Evolutionary conservation across 1,139 yeast genomes (phyloP).

Genomic region (Blastobotrys buckinghamii): DNA sequence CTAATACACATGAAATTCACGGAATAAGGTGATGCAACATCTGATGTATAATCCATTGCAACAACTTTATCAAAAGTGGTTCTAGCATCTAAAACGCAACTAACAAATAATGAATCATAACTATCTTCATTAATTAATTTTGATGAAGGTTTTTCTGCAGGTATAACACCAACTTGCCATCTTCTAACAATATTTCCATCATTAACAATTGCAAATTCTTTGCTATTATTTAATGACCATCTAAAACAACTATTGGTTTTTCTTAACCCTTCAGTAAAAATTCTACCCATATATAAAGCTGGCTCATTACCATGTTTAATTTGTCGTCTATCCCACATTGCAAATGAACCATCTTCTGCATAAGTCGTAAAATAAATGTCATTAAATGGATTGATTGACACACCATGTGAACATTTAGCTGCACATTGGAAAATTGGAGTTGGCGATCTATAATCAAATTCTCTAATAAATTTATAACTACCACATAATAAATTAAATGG

Average conservation of each 20-base stretch:
- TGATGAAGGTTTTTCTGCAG: slow-evolving; percentile 19
- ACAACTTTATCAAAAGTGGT: slow-evolving; percentile 78
- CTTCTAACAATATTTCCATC: slow-evolving; percentile 73
- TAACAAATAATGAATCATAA: slow-evolving; percentile 53
- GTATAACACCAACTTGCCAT: slow-evolving; percentile 71
- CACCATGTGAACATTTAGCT: slow-evolving; percentile 64
- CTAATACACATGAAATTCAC: slow-evolving; percentile 77
- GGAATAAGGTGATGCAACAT: slow-evolving; percentile 37
- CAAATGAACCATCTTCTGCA: slow-evolving; percentile 78
- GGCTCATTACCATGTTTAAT: slow-evolving; percentile 46
- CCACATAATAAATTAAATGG: slow-evolving; percentile 61
- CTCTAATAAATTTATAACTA: slow-evolving; percentile 70
- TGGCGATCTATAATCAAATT: slow-evolving; percentile 67
- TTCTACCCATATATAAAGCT: slow-evolving; percentile 56
- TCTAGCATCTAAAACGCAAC: slow-evolving; percentile 67
- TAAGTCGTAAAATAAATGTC: slow-evolving; percentile 63
- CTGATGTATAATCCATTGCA: slow-evolving; percentile 77
- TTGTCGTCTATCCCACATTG: slow-evolving; percentile 83
- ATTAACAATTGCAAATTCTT: slow-evolving; percentile 76
- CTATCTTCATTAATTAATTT: slow-evolving; percentile 6
- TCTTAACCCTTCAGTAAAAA: slow-evolving; percentile 47
- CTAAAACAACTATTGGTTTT: slow-evolving; percentile 47
- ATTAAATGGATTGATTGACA: slow-evolving; percentile 63
- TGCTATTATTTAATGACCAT: slow-evolving; percentile 59
- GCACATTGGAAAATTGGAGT: slow-evolving; percentile 70